These are phyloP conservation scores for Tetrastigma voinierianum DNA, from an alignment of 164 flowering plant species.

Conservation along the genomic window DNA sequence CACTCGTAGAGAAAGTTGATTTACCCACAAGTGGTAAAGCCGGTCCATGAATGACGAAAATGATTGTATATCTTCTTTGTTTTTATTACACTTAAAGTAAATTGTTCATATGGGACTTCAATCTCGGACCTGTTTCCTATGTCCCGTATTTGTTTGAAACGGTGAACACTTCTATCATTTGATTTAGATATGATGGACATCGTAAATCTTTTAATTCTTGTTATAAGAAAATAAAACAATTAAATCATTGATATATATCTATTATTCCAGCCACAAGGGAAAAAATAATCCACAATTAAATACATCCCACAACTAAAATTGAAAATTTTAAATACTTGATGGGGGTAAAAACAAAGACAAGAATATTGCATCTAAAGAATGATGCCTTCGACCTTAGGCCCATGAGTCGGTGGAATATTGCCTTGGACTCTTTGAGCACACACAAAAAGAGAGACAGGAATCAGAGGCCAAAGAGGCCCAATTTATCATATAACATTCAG, in stretches of 20 bases:
- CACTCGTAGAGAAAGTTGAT: not conserved
- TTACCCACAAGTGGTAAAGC: conserved; percentile 67
- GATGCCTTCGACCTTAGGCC: conserved; percentile 61
- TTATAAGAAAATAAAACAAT: conserved; percentile 6
- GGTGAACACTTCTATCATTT: too few species aligned
- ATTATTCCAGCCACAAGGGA: too few species aligned
- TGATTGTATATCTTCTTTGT: too few species aligned
- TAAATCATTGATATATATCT: not conserved
- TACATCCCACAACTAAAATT: not conserved
- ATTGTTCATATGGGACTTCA: too few species aligned
- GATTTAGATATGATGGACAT: too few species aligned
- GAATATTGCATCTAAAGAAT: conserved; percentile 49
- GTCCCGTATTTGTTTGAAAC: too few species aligned
- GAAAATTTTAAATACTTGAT: not conserved
- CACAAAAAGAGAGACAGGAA: conserved; percentile 15
- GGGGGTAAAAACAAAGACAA: conserved; percentile 1
- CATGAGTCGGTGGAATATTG: conserved; percentile 60
- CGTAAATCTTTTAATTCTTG: conserved; percentile 60
- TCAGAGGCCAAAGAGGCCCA: too few species aligned
- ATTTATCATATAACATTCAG: not conserved
- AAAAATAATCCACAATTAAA: not conserved
- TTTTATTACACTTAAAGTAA: too few species aligned
- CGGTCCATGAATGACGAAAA: conserved; percentile 77
- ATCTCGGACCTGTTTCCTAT: too few species aligned
- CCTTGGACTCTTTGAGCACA: conserved; percentile 38